Base-by-base conservation (phyloP, 1,284 basidiomycete genomes). In the Sphaerobolus stellatus region DNA sequence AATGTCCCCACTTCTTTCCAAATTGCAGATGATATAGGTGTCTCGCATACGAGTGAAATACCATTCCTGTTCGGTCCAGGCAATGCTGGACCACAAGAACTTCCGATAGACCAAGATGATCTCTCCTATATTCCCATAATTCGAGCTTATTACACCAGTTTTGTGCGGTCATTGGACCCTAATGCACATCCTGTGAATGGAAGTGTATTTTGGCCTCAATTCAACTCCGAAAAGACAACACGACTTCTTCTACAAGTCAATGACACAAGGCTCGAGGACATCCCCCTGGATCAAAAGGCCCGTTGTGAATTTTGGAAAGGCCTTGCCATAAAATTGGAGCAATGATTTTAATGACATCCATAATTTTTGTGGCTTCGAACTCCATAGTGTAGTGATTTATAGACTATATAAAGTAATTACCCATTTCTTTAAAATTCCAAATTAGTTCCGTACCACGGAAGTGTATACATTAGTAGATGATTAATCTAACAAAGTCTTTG, bases 241-340 rank as follows among this genome's bases (percentile, higher is more conserved):
- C 30, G 57, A 52, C 13, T 62, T 0, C n/a, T 62, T 34, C 50
- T 62, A 44, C 54, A 60, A 50, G 59, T 59, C 49, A 60, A 62
- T 46, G 55, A 54, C 24, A 62, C 60, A 18, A 54, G 47, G 33
- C 52, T 62, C 45, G 59, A 62, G 52, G 43, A 24, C 3, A 54
- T 60, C 1, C 57, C 59, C 3, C n/a, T 29, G 16, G 59, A 54
- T 29, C 58, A 60, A 43, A 31, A 38, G 30, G 52, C 34, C 38
- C 56, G 59, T 22, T 62, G 60, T 45, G 56, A 48, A 20, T 62
- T 58, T 38, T 53, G 59, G 49, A 52, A 38, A 14, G 56, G 57
- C n/a, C 54, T 62, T 30, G 59, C 49, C 7, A 30, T 58, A 6
- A 48, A 40, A 14, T 47, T 59, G 27, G 50, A 60, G 40, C 60